Evolutionary conservation across 208 protist genomes (phyloP).

Genomic region (Vickermania ingenoplastis): DNA sequence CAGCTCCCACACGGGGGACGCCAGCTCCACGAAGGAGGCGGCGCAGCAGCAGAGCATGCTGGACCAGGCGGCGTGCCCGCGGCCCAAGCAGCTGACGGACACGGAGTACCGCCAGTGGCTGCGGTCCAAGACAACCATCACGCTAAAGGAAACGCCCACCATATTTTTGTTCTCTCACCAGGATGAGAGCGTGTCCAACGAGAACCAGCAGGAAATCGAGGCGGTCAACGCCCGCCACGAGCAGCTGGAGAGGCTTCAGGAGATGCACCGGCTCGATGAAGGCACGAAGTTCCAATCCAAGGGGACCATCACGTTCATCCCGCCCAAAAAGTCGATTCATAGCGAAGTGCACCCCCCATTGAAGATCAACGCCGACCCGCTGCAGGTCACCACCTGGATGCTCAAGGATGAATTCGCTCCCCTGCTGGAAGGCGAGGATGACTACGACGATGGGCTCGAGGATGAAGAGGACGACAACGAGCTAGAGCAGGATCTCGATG

Average conservation of each 20-base stretch:
- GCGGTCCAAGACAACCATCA: constrained; percentile 45
- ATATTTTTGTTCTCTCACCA: constrained; percentile 80
- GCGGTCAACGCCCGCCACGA: constrained; percentile 41
- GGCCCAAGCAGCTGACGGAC: constrained; percentile 18
- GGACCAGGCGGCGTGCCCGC: constrained; percentile 14
- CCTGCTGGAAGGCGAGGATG: constrained; percentile 32
- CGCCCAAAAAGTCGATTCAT: constrained; percentile 74
- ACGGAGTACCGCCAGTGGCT: constrained; percentile 44
- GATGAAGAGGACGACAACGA: constrained; percentile 41
- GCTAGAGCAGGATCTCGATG: constrained; percentile 13
- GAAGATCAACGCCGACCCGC: constrained; percentile 33
- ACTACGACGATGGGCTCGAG: constrained; percentile 26
- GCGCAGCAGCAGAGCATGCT: constrained; percentile 19
- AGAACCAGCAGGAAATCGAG: constrained; percentile 29
- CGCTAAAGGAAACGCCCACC: constrained; percentile 75
- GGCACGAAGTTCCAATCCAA: constrained; percentile 69
- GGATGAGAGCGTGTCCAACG: constrained; percentile 76
- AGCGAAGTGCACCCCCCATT: constrained; percentile 71
- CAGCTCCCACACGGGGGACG: not conserved
- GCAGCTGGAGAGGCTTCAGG: constrained; percentile 28
- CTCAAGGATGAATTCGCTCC: constrained; percentile 70
- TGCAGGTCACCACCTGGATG: constrained; percentile 87
- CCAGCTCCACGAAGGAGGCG: not conserved
- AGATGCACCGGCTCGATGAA: constrained; percentile 57
- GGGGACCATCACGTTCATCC: constrained; percentile 70